phyloP scores from a whole-genome alignment of 2,329 filamentous ascomycete genomes.

The Zarea fungicola region DNA sequence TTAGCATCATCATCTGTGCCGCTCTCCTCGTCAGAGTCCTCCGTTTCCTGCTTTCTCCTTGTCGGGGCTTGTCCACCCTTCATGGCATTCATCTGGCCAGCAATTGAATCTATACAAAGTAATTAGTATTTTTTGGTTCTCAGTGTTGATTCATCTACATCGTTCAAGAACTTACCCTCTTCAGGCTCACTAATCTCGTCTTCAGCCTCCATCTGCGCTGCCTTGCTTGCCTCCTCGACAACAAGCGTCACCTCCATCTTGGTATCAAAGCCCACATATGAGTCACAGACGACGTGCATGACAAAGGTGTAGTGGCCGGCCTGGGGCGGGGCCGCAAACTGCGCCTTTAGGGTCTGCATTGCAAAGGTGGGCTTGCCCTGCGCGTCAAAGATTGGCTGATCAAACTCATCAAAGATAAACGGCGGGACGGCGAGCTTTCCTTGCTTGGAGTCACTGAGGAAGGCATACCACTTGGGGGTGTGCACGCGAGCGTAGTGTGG shows the following conservation, averaged over 20 bases:
- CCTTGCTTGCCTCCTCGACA: constrained; percentile 85
- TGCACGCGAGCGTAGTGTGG: constrained; percentile 88
- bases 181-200: constrained; percentile 98
- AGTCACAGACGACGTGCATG: constrained; percentile 90
- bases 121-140: constrained; percentile 20
- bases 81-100: constrained; percentile 83
- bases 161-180: constrained; percentile 66
- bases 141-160: background rate
- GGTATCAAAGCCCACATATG: constrained; percentile 89
- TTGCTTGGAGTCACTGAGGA: constrained; percentile 89
- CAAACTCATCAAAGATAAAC: constrained; percentile 90
- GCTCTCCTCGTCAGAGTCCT: constrained; percentile 74
- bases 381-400: constrained; percentile 77
- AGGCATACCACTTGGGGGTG: constrained; percentile 87
- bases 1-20: constrained; percentile 66
- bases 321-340: constrained; percentile 92
- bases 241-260: constrained; percentile 85
- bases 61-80: constrained; percentile 62
- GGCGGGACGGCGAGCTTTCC: constrained; percentile 95
- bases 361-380: constrained; percentile 85
- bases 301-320: constrained; percentile 91
- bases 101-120: constrained; percentile 65
- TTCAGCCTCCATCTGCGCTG: constrained; percentile 71
- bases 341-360: constrained; percentile 93
- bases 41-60: constrained; percentile 41